These are phyloP conservation scores for Diaporthe australafricana DNA, from an alignment of 2,329 filamentous ascomycete genomes.

Conservation along the genomic window DNA sequence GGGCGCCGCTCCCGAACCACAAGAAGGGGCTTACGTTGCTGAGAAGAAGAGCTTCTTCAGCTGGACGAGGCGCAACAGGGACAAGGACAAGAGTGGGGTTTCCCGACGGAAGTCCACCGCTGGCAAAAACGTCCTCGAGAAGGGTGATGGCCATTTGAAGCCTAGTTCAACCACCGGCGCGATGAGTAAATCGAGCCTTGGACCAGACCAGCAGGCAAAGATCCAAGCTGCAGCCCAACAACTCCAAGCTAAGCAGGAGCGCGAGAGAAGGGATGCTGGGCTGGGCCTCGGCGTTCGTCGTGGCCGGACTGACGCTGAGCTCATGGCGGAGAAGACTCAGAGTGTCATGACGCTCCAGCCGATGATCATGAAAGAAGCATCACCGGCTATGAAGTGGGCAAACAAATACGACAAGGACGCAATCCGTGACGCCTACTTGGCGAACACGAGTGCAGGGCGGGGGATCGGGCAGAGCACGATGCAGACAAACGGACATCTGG, in stretches of 20 bases:
- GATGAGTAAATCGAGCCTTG: constrained; percentile 84
- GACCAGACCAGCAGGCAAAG: constrained; percentile 89
- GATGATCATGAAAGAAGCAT: constrained; percentile 85
- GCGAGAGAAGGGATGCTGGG: constrained; percentile 58
- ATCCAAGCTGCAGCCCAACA: constrained; percentile 92
- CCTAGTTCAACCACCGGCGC: constrained; percentile 52
- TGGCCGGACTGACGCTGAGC: constrained; percentile 66
- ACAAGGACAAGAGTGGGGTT: constrained; percentile 45
- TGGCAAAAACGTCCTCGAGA: constrained; percentile 68
- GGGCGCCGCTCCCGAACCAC: constrained; percentile 86
- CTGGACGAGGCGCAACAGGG: constrained; percentile 78
- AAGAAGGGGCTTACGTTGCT: constrained; percentile 88
- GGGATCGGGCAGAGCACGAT: constrained; percentile 58
- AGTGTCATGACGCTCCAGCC: constrained; percentile 92
- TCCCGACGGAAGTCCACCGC: constrained; percentile 76
- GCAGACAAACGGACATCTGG: constrained; percentile 47
- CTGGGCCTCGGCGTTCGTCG: constrained; percentile 50
- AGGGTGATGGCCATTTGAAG: constrained; percentile 54
- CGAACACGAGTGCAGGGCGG: constrained; percentile 77
- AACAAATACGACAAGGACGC: constrained; percentile 93
- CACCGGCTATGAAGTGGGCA: constrained; percentile 96
- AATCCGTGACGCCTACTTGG: constrained; percentile 87
- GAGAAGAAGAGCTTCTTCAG: constrained; percentile 97
- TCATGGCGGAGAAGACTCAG: constrained; percentile 79
- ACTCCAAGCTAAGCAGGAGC: constrained; percentile 78